Percentiles rank a stretch among this genome's conserved stretches.
phyloP scores from a whole-genome alignment of 768 basidiomycete species.

The Auricularia auricula-judae region DNA sequence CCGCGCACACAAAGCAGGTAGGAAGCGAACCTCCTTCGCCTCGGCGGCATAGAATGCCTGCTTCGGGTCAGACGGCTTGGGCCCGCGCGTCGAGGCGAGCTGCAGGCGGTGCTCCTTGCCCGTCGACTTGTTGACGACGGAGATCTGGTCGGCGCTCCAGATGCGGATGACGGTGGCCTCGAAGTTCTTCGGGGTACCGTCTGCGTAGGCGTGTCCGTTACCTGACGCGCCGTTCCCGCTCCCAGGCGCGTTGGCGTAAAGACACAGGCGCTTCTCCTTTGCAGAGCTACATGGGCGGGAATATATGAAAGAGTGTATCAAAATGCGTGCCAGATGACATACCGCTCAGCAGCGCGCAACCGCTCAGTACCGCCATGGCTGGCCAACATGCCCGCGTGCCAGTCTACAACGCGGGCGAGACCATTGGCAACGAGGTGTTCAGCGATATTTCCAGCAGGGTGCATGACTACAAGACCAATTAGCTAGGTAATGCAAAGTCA shows the following conservation, averaged over 20 bases:
- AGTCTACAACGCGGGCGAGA: conserved; percentile 86
- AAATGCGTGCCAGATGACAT: background rate
- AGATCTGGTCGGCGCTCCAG: conserved; percentile 89
- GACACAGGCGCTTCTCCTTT: conserved; percentile 58
- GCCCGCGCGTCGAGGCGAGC: conserved; percentile 79
- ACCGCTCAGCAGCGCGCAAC: conserved; percentile 72
- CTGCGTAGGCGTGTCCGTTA: conserved; percentile 29
- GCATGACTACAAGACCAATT: conserved; percentile 41
- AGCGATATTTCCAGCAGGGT: conserved; percentile 91
- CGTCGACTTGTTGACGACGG: conserved; percentile 60
- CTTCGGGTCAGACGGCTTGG: conserved; percentile 74
- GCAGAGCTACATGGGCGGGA: conserved; percentile 26
- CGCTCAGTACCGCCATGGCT: conserved; percentile 77
- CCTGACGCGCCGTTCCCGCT: conserved; percentile 29
- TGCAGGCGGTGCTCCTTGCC: conserved; percentile 75
- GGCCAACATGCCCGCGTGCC: conserved; percentile 95
- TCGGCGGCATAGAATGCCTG: conserved; percentile 84
- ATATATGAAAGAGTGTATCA: background rate
- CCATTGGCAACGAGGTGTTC: conserved; percentile 78
- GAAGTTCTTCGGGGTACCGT: conserved; percentile 43
- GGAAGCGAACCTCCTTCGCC: conserved; percentile 50
- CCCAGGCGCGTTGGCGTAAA: conserved; percentile 51
- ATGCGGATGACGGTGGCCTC: conserved; percentile 77
- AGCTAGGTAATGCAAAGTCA: background rate
- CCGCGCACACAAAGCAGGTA: no score